Base-by-base conservation (phyloP, 257 asterid genomes). In the Capsicum chinense region DNA sequence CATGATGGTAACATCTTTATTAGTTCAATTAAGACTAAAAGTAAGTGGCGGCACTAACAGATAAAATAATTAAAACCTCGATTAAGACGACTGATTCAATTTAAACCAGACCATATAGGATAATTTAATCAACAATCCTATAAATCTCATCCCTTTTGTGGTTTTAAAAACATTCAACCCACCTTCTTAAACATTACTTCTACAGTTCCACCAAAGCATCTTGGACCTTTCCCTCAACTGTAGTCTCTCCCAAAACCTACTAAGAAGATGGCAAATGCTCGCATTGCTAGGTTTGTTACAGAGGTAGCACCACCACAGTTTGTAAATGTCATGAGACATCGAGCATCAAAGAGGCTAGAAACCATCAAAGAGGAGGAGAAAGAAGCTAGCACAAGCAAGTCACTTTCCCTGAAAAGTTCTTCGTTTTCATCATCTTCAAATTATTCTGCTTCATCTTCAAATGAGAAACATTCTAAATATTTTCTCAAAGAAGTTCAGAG, bases 291-390 rank as follows among this genome's bases (percentile, higher is more conserved):
- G 83, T 92, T 91, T 21, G 83, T 92, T 5, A 90, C 89, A 0
- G 96, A 92, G 71, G 96, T 87, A 10, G 96, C 96, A 17, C 97
- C 97, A 0, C 93, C 94, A 13, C 96, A 90, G 47, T 85, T 91
- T 26, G 84, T 90, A 62, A 88, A 87, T 56, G 90, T 90, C 21
- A 88, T 89, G 89, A 88, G 93, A 86, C 87, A 87, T n/a, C 81
- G 89, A 64, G 87, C 92, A 48, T 86, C 92, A 9, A 89, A 90
- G 85, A 88, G 89, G 92, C 79, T 92, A 60, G 97, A 93, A 6
- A 92, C 97, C 39, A 93, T 93, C 39, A 89, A 91, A 1, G 96
- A 93, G 82, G 96, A 93, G 68, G 96, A 93, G 70, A 93, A 82
- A 82, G 97, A 93, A 84, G 48, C 60, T 5, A 35, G 44, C 64